These are phyloP conservation scores for Solidago caesia DNA, from an alignment of 129 eudicot genomes.

Conservation along the genomic window DNA sequence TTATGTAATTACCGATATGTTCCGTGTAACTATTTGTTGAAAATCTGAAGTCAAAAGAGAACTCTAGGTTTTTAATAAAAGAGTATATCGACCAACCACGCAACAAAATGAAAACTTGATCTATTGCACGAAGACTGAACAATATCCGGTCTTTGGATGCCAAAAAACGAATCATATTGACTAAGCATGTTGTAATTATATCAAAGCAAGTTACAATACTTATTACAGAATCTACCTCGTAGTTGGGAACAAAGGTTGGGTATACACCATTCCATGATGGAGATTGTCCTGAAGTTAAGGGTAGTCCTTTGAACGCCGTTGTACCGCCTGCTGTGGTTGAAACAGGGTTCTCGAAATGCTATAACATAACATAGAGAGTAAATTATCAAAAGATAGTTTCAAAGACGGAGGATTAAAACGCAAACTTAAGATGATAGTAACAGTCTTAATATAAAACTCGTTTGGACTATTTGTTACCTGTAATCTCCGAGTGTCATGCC, in stretches of 20 bases:
- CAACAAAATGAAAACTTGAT: not conserved
- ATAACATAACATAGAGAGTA: conserved; percentile 14
- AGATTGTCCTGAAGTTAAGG: conserved; percentile 42
- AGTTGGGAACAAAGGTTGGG: conserved; percentile 40
- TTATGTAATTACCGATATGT: too few relatives aligned
- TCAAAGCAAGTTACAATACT: not conserved
- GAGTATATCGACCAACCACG: not conserved
- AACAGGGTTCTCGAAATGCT: conserved; percentile 47
- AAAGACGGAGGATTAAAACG: not conserved
- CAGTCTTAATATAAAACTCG: not conserved
- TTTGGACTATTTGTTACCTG: conserved; percentile 33
- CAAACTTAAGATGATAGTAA: not conserved
- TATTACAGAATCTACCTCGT: conserved; percentile 40
- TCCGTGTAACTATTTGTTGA: too few relatives aligned
- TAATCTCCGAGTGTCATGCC: conserved; percentile 35
- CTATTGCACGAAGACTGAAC: not conserved
- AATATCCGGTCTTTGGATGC: not conserved
- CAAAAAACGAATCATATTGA: not conserved
- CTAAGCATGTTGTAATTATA: conserved; percentile 14
- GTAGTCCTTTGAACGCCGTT: conserved; percentile 38
- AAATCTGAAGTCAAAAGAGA: too few relatives aligned
- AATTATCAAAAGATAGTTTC: conserved; percentile 12
- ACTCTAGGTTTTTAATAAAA: not conserved
- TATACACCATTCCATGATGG: conserved; percentile 38
- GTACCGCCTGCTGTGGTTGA: conserved; percentile 18